Conservation (phyloP, 2,329 filamentous ascomycete genomes). For the Elsinoe perseae region DNA sequence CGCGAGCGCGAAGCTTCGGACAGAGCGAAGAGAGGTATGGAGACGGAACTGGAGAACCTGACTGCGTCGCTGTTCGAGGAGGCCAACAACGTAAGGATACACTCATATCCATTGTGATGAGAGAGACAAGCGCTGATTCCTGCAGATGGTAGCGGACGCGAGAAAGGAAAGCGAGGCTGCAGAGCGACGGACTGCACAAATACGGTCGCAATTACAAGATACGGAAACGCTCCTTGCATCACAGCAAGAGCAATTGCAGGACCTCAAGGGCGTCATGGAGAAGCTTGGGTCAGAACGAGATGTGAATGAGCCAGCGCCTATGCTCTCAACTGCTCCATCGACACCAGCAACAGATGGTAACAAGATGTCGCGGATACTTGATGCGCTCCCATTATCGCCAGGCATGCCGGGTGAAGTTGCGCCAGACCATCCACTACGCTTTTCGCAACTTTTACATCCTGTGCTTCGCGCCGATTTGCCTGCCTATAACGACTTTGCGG, state of each 20-base stretch:
- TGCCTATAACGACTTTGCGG: slow-evolving; percentile 77
- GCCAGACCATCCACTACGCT: slow-evolving; percentile 60
- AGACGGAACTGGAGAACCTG: slow-evolving; percentile 82
- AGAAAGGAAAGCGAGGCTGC: slow-evolving; percentile 76
- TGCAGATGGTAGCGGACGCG: slow-evolving; percentile 79
- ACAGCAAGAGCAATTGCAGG: slow-evolving; percentile 84
- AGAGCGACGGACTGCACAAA: slow-evolving; percentile 72
- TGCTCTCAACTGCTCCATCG: slow-evolving; percentile 61
- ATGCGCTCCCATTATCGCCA: slow-evolving; percentile 49
- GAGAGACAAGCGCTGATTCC: slow-evolving; percentile 20
- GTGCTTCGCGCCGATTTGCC: slow-evolving; percentile 74
- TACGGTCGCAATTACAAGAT: slow-evolving; percentile 76
- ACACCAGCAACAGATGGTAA: slow-evolving; percentile 62
- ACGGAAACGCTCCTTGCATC: slow-evolving; percentile 78
- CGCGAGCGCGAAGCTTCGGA: slow-evolving; percentile 37
- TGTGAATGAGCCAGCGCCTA: slow-evolving; percentile 51
- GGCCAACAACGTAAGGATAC: slow-evolving; percentile 70
- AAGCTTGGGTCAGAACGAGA: slow-evolving; percentile 68
- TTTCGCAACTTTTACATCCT: slow-evolving; percentile 74
- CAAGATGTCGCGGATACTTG: slow-evolving; percentile 53
- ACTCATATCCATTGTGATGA: neutral
- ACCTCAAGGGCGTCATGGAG: slow-evolving; percentile 89
- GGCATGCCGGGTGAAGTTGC: slow-evolving; percentile 46
- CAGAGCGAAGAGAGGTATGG: slow-evolving; percentile 74
- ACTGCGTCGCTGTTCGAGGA: slow-evolving; percentile 95